Base-by-base conservation (phyloP, 768 basidiomycete genomes). In the Pisolithus albus region DNA sequence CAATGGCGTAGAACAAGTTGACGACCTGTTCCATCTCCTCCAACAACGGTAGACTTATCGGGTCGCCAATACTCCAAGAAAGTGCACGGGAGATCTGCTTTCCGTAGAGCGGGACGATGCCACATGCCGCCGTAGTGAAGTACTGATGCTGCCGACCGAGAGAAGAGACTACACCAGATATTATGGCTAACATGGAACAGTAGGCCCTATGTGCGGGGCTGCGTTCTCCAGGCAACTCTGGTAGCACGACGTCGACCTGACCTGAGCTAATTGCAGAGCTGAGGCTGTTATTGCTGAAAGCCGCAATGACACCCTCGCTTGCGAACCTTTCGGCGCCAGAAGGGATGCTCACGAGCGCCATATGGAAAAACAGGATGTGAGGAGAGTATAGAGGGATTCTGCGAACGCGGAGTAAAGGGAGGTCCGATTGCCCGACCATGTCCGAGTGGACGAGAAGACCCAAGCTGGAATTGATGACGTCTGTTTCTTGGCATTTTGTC, bases 1-100 rank as follows among this genome's bases (percentile, higher is more conserved):
- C 82, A 40, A 93, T 76, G 9, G 86, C 78, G 54, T 83, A 78
- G 70, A 93, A 94, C 21, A 96, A 61, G 37, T 82, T 83, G 46
- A 87, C 80, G 3, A 84, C 80, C 45, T 86, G 83, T 60, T 91
- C 86, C 55, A 93, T 77, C 66, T 96, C 94, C 64, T 92, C 87
- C 21, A 96, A 66, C 2, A 84, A 72, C 0, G 90, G 80, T 0
- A 86, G 66, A 0, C 86, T 85, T n/a, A 96, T 77, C 0, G 88
- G 63, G 42, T 88, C 83, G 15, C 82, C 83, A 39, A 88, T 81
- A 6, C 84, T 87, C 92, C 93, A 95, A 5, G 82, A 82, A 23
- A 96, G 70, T 2, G 88, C 79, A 5, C 81, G 77, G 5, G 78
- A 75, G 32, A 94, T 82, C 63, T 96, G 94, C 40, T 84, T 81